Conservation (phyloP, 1,284 basidiomycete genomes). For the Peniophora sp. region DNA sequence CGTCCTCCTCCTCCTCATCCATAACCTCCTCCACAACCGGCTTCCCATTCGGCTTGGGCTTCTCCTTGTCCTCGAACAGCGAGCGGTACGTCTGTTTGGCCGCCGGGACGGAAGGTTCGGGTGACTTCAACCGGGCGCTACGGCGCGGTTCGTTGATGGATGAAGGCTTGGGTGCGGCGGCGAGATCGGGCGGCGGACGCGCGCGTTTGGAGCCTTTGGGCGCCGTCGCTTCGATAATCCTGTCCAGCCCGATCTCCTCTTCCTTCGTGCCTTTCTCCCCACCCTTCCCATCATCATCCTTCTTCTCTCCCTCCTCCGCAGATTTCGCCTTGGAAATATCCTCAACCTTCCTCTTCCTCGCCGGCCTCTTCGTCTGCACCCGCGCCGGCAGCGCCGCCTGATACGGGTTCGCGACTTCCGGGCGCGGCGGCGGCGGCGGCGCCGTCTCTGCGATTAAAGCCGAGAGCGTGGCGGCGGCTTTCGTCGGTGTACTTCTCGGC, state of each 20-base stretch:
- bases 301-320: slow-evolving; percentile 17
- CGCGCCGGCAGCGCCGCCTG: slow-evolving; percentile 53
- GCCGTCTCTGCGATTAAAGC: slow-evolving; percentile 61
- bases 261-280: slow-evolving; percentile 21
- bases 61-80: slow-evolving; percentile 15
- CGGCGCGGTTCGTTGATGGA: slow-evolving; percentile 14
- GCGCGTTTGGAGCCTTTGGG: slow-evolving; percentile 32
- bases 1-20: slow-evolving; percentile 26
- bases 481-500: slow-evolving; percentile 27
- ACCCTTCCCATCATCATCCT: slow-evolving; percentile 18
- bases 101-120: slow-evolving; percentile 9
- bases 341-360: slow-evolving; percentile 16
- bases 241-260: slow-evolving; percentile 41
- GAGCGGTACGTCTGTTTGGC: not conserved
- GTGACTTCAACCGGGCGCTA: slow-evolving; percentile 16
- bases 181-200: slow-evolving; percentile 60
- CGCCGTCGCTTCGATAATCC: slow-evolving; percentile 64
- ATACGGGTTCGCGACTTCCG: slow-evolving; percentile 65
- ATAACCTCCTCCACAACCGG: slow-evolving; percentile 6
- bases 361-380: slow-evolving; percentile 30
- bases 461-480: slow-evolving; percentile 56
- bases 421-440: slow-evolving; percentile 49
- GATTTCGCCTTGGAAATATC: too few relatives aligned
- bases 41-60: slow-evolving; percentile 33
- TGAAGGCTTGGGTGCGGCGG: slow-evolving; percentile 20